phyloP scores from a whole-genome alignment of 1,284 basidiomycete genomes.

The Serendipita sp. region DNA sequence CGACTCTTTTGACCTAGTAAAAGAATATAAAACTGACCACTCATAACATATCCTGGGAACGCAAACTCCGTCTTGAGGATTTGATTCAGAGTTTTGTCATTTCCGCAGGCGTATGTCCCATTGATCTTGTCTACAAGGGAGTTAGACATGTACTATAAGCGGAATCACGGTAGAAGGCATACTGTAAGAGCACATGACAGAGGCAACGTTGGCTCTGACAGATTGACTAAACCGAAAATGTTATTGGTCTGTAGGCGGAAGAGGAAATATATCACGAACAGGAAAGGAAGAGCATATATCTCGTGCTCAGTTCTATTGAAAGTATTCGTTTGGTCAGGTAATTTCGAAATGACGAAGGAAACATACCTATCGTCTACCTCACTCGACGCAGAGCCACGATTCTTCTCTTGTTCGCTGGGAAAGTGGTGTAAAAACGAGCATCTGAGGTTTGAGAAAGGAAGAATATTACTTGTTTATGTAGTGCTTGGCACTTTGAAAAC shows the following conservation, averaged over 20 bases:
- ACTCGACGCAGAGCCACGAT: conserved; percentile 35
- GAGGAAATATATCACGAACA: background rate
- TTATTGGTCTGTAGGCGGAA: background rate
- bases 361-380: conserved; percentile 52
- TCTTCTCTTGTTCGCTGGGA: conserved; percentile 41
- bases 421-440: background rate
- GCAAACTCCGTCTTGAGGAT: conserved; percentile 60
- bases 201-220: conserved; percentile 49
- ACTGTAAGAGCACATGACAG: conserved; percentile 62
- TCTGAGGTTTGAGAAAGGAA: too few species aligned
- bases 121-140: conserved; percentile 40
- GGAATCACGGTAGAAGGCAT: conserved; percentile 13
- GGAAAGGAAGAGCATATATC: conserved; percentile 35
- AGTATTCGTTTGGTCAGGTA: conserved; percentile 4
- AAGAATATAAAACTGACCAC: background rate
- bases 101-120: conserved; percentile 52
- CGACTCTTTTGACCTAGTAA: background rate
- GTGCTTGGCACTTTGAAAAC: conserved; percentile 44
- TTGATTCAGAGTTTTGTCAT: conserved; percentile 52
- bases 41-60: conserved; percentile 51
- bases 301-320: conserved; percentile 26
- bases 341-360: background rate
- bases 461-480: conserved; percentile 43
- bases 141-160: conserved; percentile 12
- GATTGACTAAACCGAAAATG: conserved; percentile 38